Evolutionary conservation across 345 rosid species (phyloP), one percentile per base, ranked within the genome.

Genomic region (Cardamine occulta): DNA sequence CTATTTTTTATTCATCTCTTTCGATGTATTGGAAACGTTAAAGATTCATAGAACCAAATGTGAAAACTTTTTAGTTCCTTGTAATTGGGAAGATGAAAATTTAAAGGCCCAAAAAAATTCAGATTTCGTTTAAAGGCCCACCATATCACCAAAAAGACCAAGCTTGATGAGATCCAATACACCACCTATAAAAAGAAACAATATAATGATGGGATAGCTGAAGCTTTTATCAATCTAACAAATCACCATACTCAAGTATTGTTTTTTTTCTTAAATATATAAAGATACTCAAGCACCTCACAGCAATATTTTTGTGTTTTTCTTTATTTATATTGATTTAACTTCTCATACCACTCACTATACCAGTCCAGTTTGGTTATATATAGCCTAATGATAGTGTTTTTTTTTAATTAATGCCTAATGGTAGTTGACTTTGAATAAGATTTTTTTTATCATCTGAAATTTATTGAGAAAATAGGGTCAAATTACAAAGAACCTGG

Each of bases 81-180:
- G n/a, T 54, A 35, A 39, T 10, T 54, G 28, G 35, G 52, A 54
- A 39, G 13, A 68, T 2, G 15, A n/a, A 24, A 66, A 34, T 9
- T 19, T 2, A 37, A n/a, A 54, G 28, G 63, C 40, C 63, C 63
- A 54, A 11, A 55, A 26, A 10, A 24, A 1, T 52, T 9, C 1
- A 23, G 3, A 35, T n/a, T 21, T 31, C 24, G n/a, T 35, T 52
- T 8, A 67, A 67, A 51, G 28, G 49, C 72, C 61, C 24, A 68
- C 15, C 5, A 13, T 7, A 14, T 34, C 47, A 51, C 21, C 28
- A 51, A 49, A 7, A 40, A 21, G 12, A 60, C 31, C 6, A 21
- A 61, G 13, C 28, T 7, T n/a, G 21, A 8, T 61, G 47, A 61
- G 18, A 21, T 39, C 4, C 66, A 61, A 19, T 37, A 8, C 66